These are phyloP conservation scores for Verticillium dahliae DNA, from an alignment of 2,329 filamentous ascomycete genomes.

Conservation along the genomic window DNA sequence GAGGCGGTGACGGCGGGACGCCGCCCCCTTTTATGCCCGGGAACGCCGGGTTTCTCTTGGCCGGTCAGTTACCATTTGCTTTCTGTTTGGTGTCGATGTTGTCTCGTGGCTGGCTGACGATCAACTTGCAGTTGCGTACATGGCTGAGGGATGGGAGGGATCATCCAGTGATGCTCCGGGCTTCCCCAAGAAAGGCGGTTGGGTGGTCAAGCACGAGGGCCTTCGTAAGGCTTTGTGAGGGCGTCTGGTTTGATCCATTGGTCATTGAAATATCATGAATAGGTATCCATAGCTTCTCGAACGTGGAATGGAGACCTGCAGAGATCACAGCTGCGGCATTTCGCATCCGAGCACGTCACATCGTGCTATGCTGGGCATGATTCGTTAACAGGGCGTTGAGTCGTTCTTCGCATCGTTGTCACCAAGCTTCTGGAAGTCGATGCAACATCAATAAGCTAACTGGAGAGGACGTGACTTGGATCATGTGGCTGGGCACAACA, in stretches of 20 bases:
- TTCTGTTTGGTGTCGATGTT: rapidly evolving
- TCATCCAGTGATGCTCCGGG: constrained; percentile 21
- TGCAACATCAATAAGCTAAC: not conserved
- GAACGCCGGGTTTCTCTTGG: constrained; percentile 28
- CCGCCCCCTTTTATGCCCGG: constrained; percentile 29
- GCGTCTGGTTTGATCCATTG: not conserved
- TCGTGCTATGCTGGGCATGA: not conserved
- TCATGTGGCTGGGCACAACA: too few species aligned
- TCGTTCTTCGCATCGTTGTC: not conserved
- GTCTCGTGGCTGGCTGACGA: not conserved
- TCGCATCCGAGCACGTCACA: not conserved
- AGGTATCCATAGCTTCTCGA: too few species aligned
- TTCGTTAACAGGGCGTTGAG: not conserved
- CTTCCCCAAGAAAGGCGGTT: constrained; percentile 26
- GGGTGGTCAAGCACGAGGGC: constrained; percentile 26
- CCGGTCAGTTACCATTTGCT: constrained; percentile 11
- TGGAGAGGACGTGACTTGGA: not conserved
- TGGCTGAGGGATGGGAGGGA: constrained; percentile 16
- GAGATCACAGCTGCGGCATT: too few species aligned
- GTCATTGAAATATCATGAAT: too few species aligned
- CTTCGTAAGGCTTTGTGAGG: constrained; percentile 24
- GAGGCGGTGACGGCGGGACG: constrained; percentile 20
- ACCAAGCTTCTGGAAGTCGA: not conserved
- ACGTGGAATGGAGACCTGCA: too few species aligned
- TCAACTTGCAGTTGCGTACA: constrained; percentile 23